Conservation (phyloP, 2,329 filamentous ascomycete species). For the Sporothrix mexicana region DNA sequence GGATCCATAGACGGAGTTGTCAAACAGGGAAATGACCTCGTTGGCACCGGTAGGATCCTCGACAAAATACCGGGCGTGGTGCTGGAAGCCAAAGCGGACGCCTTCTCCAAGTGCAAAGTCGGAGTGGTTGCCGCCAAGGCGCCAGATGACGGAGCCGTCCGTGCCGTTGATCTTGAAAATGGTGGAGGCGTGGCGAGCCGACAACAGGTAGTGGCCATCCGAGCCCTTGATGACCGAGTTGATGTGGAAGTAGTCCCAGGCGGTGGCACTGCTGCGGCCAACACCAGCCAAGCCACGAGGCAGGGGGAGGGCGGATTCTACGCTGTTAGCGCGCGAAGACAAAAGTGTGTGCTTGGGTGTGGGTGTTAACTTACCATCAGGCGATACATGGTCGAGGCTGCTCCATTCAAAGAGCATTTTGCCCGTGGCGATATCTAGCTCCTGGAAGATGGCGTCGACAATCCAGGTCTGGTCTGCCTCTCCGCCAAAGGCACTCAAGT, state of each 20-base stretch:
- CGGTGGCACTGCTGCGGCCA: constrained; percentile 41
- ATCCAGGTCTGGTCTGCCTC: constrained; percentile 60
- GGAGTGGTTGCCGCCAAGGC: constrained; percentile 51
- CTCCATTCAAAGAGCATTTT: constrained; percentile 65
- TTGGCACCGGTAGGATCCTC: constrained; percentile 42
- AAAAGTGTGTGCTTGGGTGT: background rate
- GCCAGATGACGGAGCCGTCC: constrained; percentile 54
- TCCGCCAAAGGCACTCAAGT: constrained; percentile 54
- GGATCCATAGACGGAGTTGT: constrained; percentile 56
- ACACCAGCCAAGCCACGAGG: constrained; percentile 50
- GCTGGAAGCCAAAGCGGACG: constrained; percentile 52
- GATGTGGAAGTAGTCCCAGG: constrained; percentile 60
- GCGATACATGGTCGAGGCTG: constrained; percentile 61
- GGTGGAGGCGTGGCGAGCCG: constrained; percentile 50
- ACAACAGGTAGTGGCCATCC: constrained; percentile 55
- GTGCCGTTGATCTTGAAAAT: constrained; percentile 51
- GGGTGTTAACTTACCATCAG: constrained; percentile 48
- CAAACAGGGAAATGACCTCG: constrained; percentile 56
- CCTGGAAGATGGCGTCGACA: constrained; percentile 60
- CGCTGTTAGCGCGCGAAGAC: background rate
- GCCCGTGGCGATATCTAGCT: constrained; percentile 59
- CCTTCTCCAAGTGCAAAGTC: constrained; percentile 48
- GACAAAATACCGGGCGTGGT: constrained; percentile 54
- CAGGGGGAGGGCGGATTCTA: constrained; percentile 46
- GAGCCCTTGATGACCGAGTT: constrained; percentile 56